Percentiles rank a stretch among this genome's conserved stretches.
Conservation (phyloP, 164 flowering plant species). For the Macadamia integrifolia region DNA sequence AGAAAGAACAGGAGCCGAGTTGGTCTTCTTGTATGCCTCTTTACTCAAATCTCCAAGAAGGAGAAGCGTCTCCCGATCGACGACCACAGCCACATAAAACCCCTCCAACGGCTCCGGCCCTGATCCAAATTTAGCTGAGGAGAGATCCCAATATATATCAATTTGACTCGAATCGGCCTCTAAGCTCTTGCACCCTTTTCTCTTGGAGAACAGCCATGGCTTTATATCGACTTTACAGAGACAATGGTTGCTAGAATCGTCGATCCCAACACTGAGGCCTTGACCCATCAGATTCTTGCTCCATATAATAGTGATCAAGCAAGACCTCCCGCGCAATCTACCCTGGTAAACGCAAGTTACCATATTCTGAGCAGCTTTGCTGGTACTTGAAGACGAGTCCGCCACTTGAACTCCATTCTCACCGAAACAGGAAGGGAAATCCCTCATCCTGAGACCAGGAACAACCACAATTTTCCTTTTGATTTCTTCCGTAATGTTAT, state of each 20-base stretch:
- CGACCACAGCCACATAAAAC: slow-evolving; percentile 30
- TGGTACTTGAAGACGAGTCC: slow-evolving; percentile 29
- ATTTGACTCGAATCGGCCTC: slow-evolving; percentile 18
- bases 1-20: slow-evolving; percentile 9
- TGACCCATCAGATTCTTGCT: slow-evolving; percentile 41
- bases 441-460: slow-evolving; percentile 26
- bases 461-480: background rate
- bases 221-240: slow-evolving; percentile 39
- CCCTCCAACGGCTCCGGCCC: slow-evolving; percentile 41
- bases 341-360: slow-evolving; percentile 35
- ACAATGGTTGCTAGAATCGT: slow-evolving; percentile 24
- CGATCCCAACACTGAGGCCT: slow-evolving; percentile 31
- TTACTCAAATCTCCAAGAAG: slow-evolving; percentile 37
- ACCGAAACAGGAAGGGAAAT: slow-evolving; percentile 47
- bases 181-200: slow-evolving; percentile 32
- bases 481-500: background rate
- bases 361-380: slow-evolving; percentile 31
- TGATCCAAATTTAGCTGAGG: slow-evolving; percentile 33
- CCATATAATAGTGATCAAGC: slow-evolving; percentile 39
- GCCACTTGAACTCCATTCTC: slow-evolving; percentile 47
- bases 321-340: slow-evolving; percentile 19
- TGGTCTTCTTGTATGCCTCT: slow-evolving; percentile 33
- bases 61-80: slow-evolving; percentile 27
- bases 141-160: slow-evolving; percentile 40
- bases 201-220: slow-evolving; percentile 41